phyloP scores from a whole-genome alignment of 805 yeast genomes.

The Blastobotrys parvus region DNA sequence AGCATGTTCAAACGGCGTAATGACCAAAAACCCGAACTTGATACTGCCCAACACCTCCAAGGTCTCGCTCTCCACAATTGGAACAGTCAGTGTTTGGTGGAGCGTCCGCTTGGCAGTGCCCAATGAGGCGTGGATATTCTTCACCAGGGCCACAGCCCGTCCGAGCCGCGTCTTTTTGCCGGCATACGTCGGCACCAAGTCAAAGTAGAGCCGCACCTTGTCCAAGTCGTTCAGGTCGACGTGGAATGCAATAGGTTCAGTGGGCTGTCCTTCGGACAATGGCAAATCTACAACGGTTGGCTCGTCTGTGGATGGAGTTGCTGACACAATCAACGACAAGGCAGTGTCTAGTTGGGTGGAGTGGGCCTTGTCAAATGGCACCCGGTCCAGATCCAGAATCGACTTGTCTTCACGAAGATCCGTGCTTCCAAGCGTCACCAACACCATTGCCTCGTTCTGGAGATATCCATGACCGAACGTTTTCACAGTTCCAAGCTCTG shows the following conservation, averaged over 20 bases:
- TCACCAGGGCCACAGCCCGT: slow-evolving; percentile 70
- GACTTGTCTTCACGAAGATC: slow-evolving; percentile 53
- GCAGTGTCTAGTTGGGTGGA: slow-evolving; percentile 87
- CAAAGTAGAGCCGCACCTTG: slow-evolving; percentile 57
- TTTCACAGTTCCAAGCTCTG: slow-evolving; percentile 38
- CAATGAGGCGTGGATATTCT: slow-evolving; percentile 53
- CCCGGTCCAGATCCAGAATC: slow-evolving; percentile 61
- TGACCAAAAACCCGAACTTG: slow-evolving; percentile 64
- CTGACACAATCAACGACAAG: slow-evolving; percentile 59
- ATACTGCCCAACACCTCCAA: slow-evolving; percentile 71
- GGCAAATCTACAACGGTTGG: slow-evolving; percentile 73
- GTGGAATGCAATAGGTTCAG: slow-evolving; percentile 67
- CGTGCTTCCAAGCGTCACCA: slow-evolving; percentile 80
- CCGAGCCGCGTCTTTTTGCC: slow-evolving; percentile 52
- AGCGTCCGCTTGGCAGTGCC: slow-evolving; percentile 62
- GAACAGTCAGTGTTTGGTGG: slow-evolving; percentile 56
- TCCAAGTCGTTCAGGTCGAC: slow-evolving; percentile 38
- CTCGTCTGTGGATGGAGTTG: slow-evolving; percentile 35
- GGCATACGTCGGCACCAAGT: slow-evolving; percentile 77
- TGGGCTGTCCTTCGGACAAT: slow-evolving; percentile 56
- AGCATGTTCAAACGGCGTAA: slow-evolving; percentile 66
- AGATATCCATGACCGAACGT: slow-evolving; percentile 81
- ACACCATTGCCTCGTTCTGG: slow-evolving; percentile 56
- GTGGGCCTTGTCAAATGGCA: slow-evolving; percentile 67
- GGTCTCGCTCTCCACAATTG: slow-evolving; percentile 64